phyloP scores from a whole-genome alignment of 148 eudicot genomes.

The Silene conica region DNA sequence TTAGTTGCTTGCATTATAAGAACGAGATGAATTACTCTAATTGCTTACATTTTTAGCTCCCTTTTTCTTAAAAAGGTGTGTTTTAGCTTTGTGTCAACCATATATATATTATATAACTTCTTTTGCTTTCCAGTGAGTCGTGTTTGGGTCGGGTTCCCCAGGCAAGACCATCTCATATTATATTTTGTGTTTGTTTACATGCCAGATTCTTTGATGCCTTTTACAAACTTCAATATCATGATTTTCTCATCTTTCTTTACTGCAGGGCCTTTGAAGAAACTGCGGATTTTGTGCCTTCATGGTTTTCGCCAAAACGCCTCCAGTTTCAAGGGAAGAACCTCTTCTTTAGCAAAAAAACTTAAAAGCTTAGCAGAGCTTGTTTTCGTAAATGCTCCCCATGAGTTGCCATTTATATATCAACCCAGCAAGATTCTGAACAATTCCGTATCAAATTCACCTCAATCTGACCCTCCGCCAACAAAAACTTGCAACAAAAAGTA shows the following conservation, averaged over 20 bases:
- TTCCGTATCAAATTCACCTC: conserved; percentile 18
- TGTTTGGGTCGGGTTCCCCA: not conserved
- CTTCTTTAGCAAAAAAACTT: conserved; percentile 81
- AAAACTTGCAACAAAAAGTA: conserved; percentile 61
- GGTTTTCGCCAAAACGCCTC: conserved; percentile 98
- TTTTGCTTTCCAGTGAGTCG: not conserved
- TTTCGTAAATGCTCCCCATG: conserved; percentile 84
- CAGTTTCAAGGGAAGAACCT: conserved; percentile 83
- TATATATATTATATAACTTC: not conserved
- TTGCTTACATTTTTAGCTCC: not conserved
- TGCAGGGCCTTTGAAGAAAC: conserved; percentile 49
- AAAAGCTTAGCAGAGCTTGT: conserved; percentile 77
- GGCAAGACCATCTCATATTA: not conserved
- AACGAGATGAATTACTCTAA: not conserved
- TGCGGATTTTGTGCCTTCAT: conserved; percentile 83
- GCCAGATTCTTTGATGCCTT: not conserved
- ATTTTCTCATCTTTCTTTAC: conserved; percentile 10
- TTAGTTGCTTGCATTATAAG: not conserved
- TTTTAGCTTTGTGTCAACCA: not conserved
- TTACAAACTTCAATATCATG: not conserved
- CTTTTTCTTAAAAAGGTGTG: not conserved
- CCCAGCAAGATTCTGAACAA: conserved; percentile 26
- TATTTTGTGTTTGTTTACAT: not conserved
- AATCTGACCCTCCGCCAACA: conserved; percentile 36
- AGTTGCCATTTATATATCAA: conserved; percentile 81